phyloP scores from a whole-genome alignment of 2,329 filamentous ascomycete species.

The Diaporthe aspalathi region DNA sequence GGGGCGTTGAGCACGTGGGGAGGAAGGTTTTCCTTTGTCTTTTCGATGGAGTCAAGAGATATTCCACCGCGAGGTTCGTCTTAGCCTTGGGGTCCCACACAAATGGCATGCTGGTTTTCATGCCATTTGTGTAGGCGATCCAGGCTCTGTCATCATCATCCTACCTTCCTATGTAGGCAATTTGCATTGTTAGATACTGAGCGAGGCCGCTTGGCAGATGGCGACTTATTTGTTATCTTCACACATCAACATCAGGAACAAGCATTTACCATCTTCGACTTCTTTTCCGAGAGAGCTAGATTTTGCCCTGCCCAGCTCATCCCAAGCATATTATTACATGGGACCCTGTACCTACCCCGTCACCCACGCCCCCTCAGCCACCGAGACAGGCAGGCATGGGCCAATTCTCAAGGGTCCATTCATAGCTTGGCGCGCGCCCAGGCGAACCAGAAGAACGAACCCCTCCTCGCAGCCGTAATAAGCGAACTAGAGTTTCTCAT shows the following conservation, averaged over 20 bases:
- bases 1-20: not conserved
- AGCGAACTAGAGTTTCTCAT: slow-evolving; percentile 15
- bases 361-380: not conserved
- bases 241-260: slow-evolving; percentile 3
- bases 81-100: not conserved
- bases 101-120: slow-evolving; percentile 28
- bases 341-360: not conserved
- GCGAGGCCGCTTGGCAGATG: slow-evolving; percentile 20
- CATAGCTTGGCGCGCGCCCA: not conserved
- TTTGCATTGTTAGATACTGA: slow-evolving; percentile 19
- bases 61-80: slow-evolving; percentile 13
- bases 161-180: slow-evolving; percentile 29
- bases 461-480: not conserved
- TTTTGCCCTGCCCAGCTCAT: not conserved
- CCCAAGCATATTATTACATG: not conserved
- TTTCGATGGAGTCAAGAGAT: slow-evolving; percentile 15
- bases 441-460: slow-evolving; percentile 6
- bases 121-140: slow-evolving; percentile 14
- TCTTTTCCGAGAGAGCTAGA: not conserved
- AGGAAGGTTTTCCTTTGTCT: slow-evolving; percentile 14
- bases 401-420: slow-evolving; percentile 25
- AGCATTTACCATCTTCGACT: not conserved
- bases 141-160: slow-evolving; percentile 13
- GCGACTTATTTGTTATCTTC: not conserved
- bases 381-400: not conserved